phyloP scores from a whole-genome alignment of 106 monocot species.

The Triglochin maritima region DNA sequence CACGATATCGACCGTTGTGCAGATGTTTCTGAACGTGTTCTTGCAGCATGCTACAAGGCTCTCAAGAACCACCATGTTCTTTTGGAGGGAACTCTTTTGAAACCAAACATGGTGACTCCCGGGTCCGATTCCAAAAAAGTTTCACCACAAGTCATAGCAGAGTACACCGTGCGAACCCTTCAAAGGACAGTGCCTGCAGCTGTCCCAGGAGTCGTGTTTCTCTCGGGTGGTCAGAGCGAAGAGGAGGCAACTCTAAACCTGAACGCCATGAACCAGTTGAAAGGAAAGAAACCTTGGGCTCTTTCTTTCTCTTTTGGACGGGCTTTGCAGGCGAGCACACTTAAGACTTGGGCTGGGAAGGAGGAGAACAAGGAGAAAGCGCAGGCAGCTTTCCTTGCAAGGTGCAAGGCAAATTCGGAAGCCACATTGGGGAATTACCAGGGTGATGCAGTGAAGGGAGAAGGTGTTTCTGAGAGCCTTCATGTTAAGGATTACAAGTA shows the following conservation, averaged over 20 bases:
- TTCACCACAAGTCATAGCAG: constrained; percentile 10
- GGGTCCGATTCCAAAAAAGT: constrained; percentile 12
- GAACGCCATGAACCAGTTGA: constrained; percentile 14
- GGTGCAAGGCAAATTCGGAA: constrained; percentile 16
- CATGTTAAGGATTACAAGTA: constrained; percentile 23
- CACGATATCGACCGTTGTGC: constrained; percentile 9
- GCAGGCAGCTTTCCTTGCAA: constrained; percentile 10
- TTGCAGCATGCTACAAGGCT: constrained; percentile 16
- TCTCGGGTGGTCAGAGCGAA: constrained; percentile 17
- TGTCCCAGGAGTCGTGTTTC: constrained; percentile 11
- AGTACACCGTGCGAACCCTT: constrained; percentile 10
- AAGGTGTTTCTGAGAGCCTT: constrained; percentile 14
- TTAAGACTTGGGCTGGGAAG: constrained; percentile 15
- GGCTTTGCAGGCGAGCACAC: constrained; percentile 14
- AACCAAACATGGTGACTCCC: constrained; percentile 20
- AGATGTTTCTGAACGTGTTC: constrained; percentile 5
- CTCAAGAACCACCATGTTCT: constrained; percentile 18
- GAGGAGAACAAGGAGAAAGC: constrained; percentile 9
- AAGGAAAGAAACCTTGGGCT: constrained; percentile 19
- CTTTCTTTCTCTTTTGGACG: constrained; percentile 18
- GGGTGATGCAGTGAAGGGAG: constrained; percentile 1
- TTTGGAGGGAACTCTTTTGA: constrained; percentile 11
- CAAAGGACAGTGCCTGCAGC: constrained; percentile 15
- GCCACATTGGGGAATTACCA: constrained; percentile 11
- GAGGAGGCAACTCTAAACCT: constrained; percentile 16